Percentiles rank a stretch among this genome's conserved stretches.
These are phyloP conservation scores for Apiospora aurea DNA, from an alignment of 2,329 filamentous ascomycete species.

Conservation along the genomic window DNA sequence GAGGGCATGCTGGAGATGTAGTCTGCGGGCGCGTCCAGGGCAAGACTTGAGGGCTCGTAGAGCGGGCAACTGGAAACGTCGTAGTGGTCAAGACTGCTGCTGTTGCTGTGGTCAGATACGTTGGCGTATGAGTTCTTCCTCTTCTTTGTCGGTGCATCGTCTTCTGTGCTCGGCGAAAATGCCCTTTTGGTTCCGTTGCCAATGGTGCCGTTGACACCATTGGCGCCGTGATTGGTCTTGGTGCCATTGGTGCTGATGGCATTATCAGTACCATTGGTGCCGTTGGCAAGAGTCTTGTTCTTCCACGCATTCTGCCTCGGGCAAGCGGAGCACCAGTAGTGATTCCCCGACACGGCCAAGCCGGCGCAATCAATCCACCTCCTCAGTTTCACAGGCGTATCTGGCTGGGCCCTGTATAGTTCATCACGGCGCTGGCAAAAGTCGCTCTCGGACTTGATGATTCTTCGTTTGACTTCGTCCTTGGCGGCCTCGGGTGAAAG, in stretches of 20 bases:
- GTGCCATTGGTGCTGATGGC: no score
- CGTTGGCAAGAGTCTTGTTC: neutral
- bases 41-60: neutral
- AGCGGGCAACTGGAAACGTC: neutral
- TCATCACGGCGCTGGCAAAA: neutral
- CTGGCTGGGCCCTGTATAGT: neutral
- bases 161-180: neutral
- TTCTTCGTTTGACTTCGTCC: neutral
- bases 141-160: neutral
- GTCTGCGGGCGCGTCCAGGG: neutral
- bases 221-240: neutral
- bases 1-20: constrained; percentile 4
- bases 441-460: neutral
- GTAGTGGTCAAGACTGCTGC: neutral
- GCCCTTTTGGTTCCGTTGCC: neutral
- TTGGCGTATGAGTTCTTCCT: neutral
- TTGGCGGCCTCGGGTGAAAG: neutral
- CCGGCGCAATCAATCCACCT: neutral
- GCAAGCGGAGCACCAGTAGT: neutral
- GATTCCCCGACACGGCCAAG: neutral
- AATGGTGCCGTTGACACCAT: neutral
- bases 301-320: neutral
- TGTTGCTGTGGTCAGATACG: neutral
- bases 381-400: neutral
- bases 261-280: neutral